Evolutionary conservation across 1,284 basidiomycete genomes (phyloP).

Genomic region (Boletellus sp.): DNA sequence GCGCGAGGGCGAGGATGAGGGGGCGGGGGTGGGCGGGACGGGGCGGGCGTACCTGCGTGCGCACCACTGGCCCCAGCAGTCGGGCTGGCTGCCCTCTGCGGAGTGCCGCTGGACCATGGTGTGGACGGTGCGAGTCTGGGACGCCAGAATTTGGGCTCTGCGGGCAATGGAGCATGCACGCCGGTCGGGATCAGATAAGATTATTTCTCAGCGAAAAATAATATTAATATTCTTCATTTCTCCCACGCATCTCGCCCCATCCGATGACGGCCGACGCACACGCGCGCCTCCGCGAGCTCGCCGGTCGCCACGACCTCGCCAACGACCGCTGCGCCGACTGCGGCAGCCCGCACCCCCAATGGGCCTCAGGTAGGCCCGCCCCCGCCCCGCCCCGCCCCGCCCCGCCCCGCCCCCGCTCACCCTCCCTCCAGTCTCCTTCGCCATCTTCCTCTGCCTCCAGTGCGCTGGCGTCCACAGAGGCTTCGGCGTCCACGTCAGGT

Average conservation of each 20-base stretch:
- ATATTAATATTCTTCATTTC: neutral
- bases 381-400: conserved; percentile 13
- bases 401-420: conserved; percentile 3
- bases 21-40: neutral
- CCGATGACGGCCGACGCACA: conserved; percentile 44
- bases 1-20: conserved; percentile 6
- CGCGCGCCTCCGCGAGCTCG: conserved; percentile 70
- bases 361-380: conserved; percentile 68
- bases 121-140: conserved; percentile 4
- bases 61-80: conserved; percentile 58
- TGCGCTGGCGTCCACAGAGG: conserved; percentile 89
- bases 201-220: conserved; percentile 23
- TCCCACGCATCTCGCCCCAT: too few species aligned
- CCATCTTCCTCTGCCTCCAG: conserved; percentile 86
- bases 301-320: conserved; percentile 63
- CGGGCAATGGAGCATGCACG: neutral
- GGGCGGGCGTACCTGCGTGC: conserved; percentile 50
- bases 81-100: conserved; percentile 23
- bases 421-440: conserved; percentile 51
- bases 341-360: conserved; percentile 82
- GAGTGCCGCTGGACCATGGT: neutral
- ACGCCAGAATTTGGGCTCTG: conserved; percentile 16
- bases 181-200: conserved; percentile 31
- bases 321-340: conserved; percentile 84
- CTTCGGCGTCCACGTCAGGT: conserved; percentile 86